Conservation (phyloP, 2,329 filamentous ascomycete species). For the Helotiales sp. region DNA sequence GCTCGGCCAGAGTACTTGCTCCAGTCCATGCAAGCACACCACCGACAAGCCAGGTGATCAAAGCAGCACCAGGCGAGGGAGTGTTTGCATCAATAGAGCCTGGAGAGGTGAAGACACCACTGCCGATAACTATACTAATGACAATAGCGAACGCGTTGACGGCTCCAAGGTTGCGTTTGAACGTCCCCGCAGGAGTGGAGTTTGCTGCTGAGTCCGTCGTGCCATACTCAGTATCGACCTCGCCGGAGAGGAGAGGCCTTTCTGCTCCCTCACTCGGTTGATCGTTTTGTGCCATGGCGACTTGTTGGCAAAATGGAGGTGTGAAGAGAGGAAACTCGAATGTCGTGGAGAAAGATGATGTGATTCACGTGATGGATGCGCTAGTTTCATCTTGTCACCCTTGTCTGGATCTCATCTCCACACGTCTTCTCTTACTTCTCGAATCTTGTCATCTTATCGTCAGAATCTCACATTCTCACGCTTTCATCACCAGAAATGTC, state of each 20-base stretch:
- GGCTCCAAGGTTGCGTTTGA: conserved; percentile 47
- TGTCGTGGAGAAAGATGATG: neutral
- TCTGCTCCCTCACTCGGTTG: neutral
- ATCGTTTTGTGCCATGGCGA: neutral
- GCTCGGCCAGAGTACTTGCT: conserved; percentile 60
- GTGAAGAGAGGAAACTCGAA: neutral
- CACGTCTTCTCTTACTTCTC: neutral
- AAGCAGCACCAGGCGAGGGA: conserved; percentile 57
- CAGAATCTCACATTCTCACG: too few relatives aligned
- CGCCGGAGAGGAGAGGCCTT: neutral
- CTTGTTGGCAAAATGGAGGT: too few relatives aligned
- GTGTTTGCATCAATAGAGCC: conserved; percentile 64
- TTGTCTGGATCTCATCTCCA: neutral
- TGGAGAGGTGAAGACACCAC: conserved; percentile 64
- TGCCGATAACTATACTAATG: conserved; percentile 64
- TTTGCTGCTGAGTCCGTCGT: neutral
- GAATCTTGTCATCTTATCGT: neutral
- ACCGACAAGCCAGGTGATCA: conserved; percentile 61
- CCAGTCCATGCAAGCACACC: conserved; percentile 65
- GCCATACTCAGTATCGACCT: neutral
- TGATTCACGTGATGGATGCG: neutral
- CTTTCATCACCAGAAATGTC: neutral
- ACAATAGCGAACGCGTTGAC: conserved; percentile 58
- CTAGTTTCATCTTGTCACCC: neutral
- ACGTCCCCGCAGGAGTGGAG: conserved; percentile 29